These are phyloP conservation scores for Zygosaccharomyces siamensis DNA, from an alignment of 805 yeast genomes.

Conservation along the genomic window DNA sequence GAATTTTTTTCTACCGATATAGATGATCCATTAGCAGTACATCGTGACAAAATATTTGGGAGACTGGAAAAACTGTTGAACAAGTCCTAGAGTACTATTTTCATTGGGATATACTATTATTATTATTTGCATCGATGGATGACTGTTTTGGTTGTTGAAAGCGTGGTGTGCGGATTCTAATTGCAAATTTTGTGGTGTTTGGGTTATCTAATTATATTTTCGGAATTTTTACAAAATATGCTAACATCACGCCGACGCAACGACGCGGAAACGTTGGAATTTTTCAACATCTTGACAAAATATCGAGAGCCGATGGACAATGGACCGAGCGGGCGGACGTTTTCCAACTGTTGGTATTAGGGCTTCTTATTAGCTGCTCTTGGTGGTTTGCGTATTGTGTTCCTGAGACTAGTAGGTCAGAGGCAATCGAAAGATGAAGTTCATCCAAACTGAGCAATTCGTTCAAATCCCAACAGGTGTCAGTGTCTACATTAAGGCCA, in stretches of 20 bases:
- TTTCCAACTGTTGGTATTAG: conserved; percentile 1
- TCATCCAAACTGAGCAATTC: conserved; percentile 80
- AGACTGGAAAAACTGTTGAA: conserved; percentile 52
- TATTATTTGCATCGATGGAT: neutral
- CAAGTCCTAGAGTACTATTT: neutral
- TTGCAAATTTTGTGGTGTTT: neutral
- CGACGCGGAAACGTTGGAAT: conserved; percentile 3
- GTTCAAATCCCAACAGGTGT: conserved; percentile 91
- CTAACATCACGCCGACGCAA: neutral
- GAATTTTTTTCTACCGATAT: conserved; percentile 53
- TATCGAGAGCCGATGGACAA: neutral
- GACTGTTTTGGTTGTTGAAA: neutral
- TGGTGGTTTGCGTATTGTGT: neutral
- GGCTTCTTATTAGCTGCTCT: neutral
- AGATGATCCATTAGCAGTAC: conserved; percentile 57
- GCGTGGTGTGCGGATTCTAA: conserved; percentile 1
- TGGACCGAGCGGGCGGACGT: neutral
- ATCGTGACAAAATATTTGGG: conserved; percentile 59
- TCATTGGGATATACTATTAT: neutral
- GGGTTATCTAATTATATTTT: neutral
- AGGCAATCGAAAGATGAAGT: conserved; percentile 50
- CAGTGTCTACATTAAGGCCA: conserved; percentile 83
- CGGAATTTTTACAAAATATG: no score
- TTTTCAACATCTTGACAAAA: conserved; percentile 6
- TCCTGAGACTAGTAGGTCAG: neutral